Percentiles rank a stretch among this genome's conserved stretches.
phyloP scores from a whole-genome alignment of 2,329 filamentous ascomycete genomes.

The Bipolaris sorokiniana region DNA sequence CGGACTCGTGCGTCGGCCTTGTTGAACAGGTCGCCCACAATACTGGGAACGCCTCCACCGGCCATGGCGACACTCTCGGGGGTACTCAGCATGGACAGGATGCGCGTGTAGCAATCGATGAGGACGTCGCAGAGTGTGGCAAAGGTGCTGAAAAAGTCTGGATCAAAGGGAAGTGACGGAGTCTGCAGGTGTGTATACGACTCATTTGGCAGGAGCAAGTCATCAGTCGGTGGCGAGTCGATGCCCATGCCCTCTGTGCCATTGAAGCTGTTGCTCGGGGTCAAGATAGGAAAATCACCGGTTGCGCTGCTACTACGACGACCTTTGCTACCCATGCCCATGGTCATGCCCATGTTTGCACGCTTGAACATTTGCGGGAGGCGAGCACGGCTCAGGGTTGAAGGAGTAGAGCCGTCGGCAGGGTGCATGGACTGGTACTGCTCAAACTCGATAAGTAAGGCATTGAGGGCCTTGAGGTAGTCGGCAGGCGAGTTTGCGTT shows the following conservation, averaged over 20 bases:
- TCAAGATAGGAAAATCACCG: slow-evolving; percentile 48
- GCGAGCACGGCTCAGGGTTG: slow-evolving; percentile 75
- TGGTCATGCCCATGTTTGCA: slow-evolving; percentile 44
- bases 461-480: slow-evolving; percentile 84
- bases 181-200: slow-evolving; percentile 89
- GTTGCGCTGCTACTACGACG: slow-evolving; percentile 65
- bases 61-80: slow-evolving; percentile 58
- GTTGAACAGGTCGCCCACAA: slow-evolving; percentile 80
- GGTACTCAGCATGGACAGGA: slow-evolving; percentile 76
- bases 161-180: slow-evolving; percentile 92
- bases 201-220: slow-evolving; percentile 64
- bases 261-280: slow-evolving; percentile 29
- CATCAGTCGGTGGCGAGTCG: slow-evolving; percentile 43
- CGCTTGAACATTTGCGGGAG: slow-evolving; percentile 64
- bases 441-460: slow-evolving; percentile 89
- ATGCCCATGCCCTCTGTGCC: slow-evolving; percentile 33
- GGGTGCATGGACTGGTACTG: slow-evolving; percentile 88
- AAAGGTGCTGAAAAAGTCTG: slow-evolving; percentile 96
- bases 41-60: slow-evolving; percentile 35
- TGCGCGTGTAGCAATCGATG: slow-evolving; percentile 85
- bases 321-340: slow-evolving; percentile 47
- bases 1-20: slow-evolving; percentile 87
- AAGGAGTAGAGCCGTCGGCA: slow-evolving; percentile 72
- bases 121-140: slow-evolving; percentile 93
- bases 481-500: slow-evolving; percentile 80